These are phyloP conservation scores for Cinnamomum micranthum DNA, from an alignment of 164 flowering plant genomes.

Conservation along the genomic window DNA sequence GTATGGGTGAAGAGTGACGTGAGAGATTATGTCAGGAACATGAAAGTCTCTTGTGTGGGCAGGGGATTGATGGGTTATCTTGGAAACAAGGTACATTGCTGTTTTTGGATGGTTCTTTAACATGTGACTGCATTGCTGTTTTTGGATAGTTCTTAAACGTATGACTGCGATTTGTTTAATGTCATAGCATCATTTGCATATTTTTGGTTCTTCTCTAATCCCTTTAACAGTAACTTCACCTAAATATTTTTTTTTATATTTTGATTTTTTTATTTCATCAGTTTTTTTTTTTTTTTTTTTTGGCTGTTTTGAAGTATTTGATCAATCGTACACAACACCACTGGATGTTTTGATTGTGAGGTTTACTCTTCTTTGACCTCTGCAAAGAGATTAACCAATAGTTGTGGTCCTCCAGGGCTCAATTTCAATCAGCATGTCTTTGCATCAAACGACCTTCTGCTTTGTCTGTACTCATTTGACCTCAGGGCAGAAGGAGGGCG, in stretches of 20 bases:
- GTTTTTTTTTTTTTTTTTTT: no score
- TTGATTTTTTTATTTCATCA: neutral
- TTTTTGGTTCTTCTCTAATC: neutral
- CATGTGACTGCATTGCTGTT: neutral
- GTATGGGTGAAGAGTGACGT: slow-evolving; percentile 44
- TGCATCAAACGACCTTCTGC: slow-evolving; percentile 98
- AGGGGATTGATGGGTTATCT: slow-evolving; percentile 60
- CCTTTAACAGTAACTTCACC: neutral
- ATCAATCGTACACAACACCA: neutral
- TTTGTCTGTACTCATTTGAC: slow-evolving; percentile 96
- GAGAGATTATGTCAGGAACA: slow-evolving; percentile 33
- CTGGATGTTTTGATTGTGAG: neutral
- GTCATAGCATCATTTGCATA: neutral
- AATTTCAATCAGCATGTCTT: slow-evolving; percentile 92
- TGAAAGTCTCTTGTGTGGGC: slow-evolving; percentile 54
- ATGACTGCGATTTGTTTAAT: neutral
- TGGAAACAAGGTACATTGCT: slow-evolving; percentile 44
- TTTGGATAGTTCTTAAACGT: neutral
- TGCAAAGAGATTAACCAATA: neutral
- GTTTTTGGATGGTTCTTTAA: neutral
- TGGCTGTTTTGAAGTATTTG: neutral
- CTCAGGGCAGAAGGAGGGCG: slow-evolving; percentile 98
- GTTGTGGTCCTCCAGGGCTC: slow-evolving; percentile 72
- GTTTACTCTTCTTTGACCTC: neutral
- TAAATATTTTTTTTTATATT: no score